Base-by-base conservation (phyloP, 768 basidiomycete genomes). In the Artomyces pyxidatus region DNA sequence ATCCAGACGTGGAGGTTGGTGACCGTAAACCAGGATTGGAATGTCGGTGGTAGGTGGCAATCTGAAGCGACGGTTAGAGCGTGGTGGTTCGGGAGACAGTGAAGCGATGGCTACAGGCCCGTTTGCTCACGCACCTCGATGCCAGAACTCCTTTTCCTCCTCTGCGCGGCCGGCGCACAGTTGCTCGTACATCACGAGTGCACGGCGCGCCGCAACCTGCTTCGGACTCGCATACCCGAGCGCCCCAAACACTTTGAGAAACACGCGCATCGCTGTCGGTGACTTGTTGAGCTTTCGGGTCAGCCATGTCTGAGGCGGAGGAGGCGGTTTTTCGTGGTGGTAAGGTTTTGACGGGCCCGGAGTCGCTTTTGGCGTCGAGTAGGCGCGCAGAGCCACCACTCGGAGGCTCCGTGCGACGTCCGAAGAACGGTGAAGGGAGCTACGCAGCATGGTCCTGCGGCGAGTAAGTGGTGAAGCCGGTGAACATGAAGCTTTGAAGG, bases 11-110 rank as follows among this genome's bases (percentile, higher is more conserved):
- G 92, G 25, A 97, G 73, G 55, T 94, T 92, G 25, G 90, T 90
- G 44, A 96, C 69, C 4, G 88, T 89, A 68, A 97, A 97, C 88
- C 93, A 97, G 14, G 95, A 89, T 60, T 97, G 94, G 66, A 95
- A 96, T 0, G 95, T 96, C 11, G 85, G 85, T 9, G 94, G 92
- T 6, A 97, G 74, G 50, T 73, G 74, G 59, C 88, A 95, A 51
- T 80, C 94, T 96, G 58, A 0, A 12, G 30, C 37, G 11, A 8
- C 32, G n/a, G 10, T 14, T 3, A 3, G 4, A 37, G 14, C 3
- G n/a, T 4, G 35, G 12, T 17, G 17, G 35, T 6, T 37, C 35
- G 12, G 35, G 12, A 4, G 17, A 11, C 12, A 2, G 4, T 17
- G 4, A 37, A 3, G 2, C 17, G 17, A 37, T 2, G 17, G 17